Evolutionary conservation across 768 basidiomycete species (phyloP), one percentile per base, ranked within the genome.

Genomic region (Lactarius vividus): DNA sequence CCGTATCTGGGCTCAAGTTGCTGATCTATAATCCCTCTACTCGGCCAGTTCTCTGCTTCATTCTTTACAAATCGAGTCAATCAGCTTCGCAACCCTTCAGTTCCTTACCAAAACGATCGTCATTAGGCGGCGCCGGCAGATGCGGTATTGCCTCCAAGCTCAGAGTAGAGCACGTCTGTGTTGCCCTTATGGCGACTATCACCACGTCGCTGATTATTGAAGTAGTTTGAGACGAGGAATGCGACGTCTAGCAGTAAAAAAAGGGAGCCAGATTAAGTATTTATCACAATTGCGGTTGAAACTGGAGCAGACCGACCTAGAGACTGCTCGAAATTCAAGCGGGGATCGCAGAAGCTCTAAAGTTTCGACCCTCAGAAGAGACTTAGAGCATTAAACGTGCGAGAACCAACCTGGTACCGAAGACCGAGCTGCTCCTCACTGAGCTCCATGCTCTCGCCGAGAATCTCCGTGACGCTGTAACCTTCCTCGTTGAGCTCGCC

Each of bases 371-470:
- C 37, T n/a, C 31, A 28, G 31, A 6, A 23, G 15, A 60, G n/a
- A 7, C 7, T 28, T 11, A 15, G 33, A 15, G 58, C 11, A n/a
- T 13, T 7, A 11, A 31, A 8, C 6, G 28, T 28, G 29, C 44
- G 7, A 28, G 63, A 56, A 61, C 81, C 20, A 15, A 91, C 88
- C 79, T 96, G 89, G 75, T 98, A 99, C 70, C 96, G 82, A 75
- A 96, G 78, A n/a, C 85, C 89, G 18, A 99, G 82, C 75, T 97
- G 83, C 69, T 95, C 91, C 74, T 98, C 96, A 55, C 82, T 84
- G 42, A 98, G 79, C 73, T 92, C 89, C 96, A 98, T 98, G 70
- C 93, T 96, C 1, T 96, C 97, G 5, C 97, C 97, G 11, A 96
- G 80, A 73, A 96, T 98, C 75, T 98, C 97, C 0, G 97, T 99